Base-by-base conservation (phyloP, 352 stramenopile species). In the Elongisporangium anandrum region DNA sequence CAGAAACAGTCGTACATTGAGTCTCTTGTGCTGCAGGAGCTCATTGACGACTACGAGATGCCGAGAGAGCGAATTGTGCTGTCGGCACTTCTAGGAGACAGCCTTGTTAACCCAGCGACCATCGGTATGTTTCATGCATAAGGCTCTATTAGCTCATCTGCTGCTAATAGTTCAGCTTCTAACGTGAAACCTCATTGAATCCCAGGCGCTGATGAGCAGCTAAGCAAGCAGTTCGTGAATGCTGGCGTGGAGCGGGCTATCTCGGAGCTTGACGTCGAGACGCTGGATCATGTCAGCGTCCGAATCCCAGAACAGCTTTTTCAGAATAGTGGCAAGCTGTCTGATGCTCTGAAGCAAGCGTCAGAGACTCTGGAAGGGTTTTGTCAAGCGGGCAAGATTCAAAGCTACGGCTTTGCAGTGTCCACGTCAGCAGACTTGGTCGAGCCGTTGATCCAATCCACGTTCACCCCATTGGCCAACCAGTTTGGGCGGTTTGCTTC, bases 1-100 rank as follows among this genome's bases (percentile, higher is more conserved):
- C 60, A 82, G 6, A 92, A 92, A 53, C 79, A 92, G 47, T 56
- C 66, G n/a, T 90, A 84, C 59, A 73, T 87, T 3, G 81, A 92
- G 64, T 79, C 81, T 48, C 72, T 92, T 9, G 72, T 70, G 47
- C 62, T 92, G 4, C 78, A 90, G 34, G 85, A 94, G 63, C 63
- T 74, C 3, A 61, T 94, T 17, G 64, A 83, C 26, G 80, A 90
- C 8, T 64, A 81, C 12, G 71, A 74, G 38, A 73, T 94, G 50
- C 72, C 81, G 10, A 77, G 85, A 1, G 79, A 90, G 23, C 79
- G 64, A 9, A 55, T 94, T 20, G 70, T 94, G 15, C 53, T 92
- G 21, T 88, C 73, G 7, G 75, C 75, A 19, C 26, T 90, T 1
- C 50, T 94, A 38, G 77, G 77, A 20, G 83, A 85, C 48, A 79